phyloP scores from a whole-genome alignment of 306 rosid species.

The Astragalus membranaceus region DNA sequence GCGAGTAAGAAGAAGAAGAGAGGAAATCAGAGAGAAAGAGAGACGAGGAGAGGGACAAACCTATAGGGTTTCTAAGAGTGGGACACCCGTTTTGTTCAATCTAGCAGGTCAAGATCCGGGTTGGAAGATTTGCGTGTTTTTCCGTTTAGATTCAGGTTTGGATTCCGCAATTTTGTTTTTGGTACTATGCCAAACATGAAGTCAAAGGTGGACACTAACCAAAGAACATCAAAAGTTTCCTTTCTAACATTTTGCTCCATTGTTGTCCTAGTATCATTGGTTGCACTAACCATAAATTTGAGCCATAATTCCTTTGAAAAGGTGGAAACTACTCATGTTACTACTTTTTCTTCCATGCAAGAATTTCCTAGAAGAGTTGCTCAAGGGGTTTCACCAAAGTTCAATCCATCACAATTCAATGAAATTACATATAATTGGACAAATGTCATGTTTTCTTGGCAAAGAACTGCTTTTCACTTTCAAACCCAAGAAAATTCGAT shows the following conservation, averaged over 20 bases:
- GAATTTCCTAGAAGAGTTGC: conserved; percentile 45
- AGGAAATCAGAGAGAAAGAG: too few relatives aligned
- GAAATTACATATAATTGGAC: conserved; percentile 59
- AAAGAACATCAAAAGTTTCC: conserved; percentile 23
- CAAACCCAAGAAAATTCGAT: conserved; percentile 76
- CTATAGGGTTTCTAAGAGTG: too few relatives aligned
- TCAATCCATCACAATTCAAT: conserved; percentile 27
- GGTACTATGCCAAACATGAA: too few relatives aligned
- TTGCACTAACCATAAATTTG: conserved; percentile 31
- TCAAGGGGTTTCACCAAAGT: conserved; percentile 67
- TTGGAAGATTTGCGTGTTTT: too few relatives aligned
- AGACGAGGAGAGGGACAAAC: too few relatives aligned
- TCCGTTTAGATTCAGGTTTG: too few relatives aligned
- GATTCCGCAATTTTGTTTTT: too few relatives aligned
- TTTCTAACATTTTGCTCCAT: conserved; percentile 17
- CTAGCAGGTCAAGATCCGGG: too few relatives aligned
- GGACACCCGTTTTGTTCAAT: too few relatives aligned
- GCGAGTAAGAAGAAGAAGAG: too few relatives aligned
- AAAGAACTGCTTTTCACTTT: conserved; percentile 77
- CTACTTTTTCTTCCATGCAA: not conserved
- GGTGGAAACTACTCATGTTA: not conserved
- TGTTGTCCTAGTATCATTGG: conserved; percentile 38
- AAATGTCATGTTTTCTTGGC: conserved; percentile 82
- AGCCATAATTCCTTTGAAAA: not conserved
- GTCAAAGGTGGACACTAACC: not conserved